Evolutionary conservation across 2,329 filamentous ascomycete species (phyloP).

Genomic region (Talaromyces sp.): DNA sequence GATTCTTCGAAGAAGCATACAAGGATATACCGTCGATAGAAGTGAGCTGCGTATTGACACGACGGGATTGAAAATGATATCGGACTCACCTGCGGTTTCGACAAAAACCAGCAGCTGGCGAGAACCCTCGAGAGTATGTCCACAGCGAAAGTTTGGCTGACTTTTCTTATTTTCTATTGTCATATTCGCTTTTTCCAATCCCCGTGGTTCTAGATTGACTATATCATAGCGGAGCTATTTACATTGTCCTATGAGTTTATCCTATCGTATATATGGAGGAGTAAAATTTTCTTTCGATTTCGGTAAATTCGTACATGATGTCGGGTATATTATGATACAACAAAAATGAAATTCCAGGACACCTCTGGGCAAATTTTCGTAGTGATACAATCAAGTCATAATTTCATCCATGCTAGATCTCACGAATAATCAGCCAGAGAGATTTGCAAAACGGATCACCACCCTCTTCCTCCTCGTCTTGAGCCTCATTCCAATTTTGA

Average conservation of each 20-base stretch:
- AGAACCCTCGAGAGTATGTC: not conserved
- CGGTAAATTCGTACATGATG: not conserved
- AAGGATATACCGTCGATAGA: not conserved
- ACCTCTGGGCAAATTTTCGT: not conserved
- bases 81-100: not conserved
- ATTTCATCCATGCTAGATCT: not conserved
- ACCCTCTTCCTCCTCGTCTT: not conserved
- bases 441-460: not conserved
- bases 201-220: no score
- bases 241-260: not conserved
- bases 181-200: not conserved
- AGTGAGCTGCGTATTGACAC: not conserved
- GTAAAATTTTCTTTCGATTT: not conserved
- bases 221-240: not conserved
- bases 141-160: not conserved
- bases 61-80: not conserved
- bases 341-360: no score
- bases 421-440: constrained; percentile 10
- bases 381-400: no score
- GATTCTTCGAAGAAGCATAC: not conserved
- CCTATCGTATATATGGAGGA: not conserved
- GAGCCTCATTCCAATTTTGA: not conserved
- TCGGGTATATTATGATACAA: no score
- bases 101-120: not conserved
- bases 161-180: not conserved